These are phyloP conservation scores for Cercospora beticola DNA, from an alignment of 2,329 filamentous ascomycete genomes.

Conservation along the genomic window DNA sequence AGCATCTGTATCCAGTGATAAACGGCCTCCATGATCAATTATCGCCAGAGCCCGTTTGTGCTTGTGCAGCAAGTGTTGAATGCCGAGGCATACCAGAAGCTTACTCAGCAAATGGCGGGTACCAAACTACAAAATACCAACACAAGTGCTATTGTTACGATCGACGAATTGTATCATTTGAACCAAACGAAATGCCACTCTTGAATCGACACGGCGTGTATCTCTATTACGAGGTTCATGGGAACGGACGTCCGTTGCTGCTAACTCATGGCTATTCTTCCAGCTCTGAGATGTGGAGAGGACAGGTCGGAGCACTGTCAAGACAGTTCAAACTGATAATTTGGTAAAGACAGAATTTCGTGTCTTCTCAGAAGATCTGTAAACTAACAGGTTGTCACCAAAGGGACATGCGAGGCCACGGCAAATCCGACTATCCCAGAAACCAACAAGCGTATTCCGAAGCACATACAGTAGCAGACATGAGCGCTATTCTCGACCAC, in stretches of 20 bases:
- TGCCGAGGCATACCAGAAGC: too few relatives aligned
- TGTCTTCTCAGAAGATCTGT: not conserved
- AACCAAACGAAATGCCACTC: constrained; percentile 14
- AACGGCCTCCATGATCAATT: too few relatives aligned
- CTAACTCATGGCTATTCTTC: constrained; percentile 35
- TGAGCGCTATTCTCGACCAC: constrained; percentile 29
- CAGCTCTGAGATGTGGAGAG: constrained; percentile 32
- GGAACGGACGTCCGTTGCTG: constrained; percentile 24
- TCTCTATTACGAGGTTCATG: constrained; percentile 31
- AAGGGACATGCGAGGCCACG: constrained; percentile 34
- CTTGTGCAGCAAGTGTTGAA: too few relatives aligned
- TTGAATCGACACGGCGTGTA: constrained; percentile 24
- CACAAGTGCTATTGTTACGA: too few relatives aligned
- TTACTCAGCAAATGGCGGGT: too few relatives aligned
- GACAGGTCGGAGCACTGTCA: constrained; percentile 27
- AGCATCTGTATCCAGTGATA: not conserved
- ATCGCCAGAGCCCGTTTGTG: too few relatives aligned
- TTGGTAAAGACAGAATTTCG: constrained; percentile 14
- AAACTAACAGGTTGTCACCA: too few relatives aligned
- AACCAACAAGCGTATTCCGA: constrained; percentile 29
- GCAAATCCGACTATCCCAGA: constrained; percentile 27
- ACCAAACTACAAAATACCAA: not conserved
- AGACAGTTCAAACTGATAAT: constrained; percentile 28
- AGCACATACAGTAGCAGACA: constrained; percentile 32
- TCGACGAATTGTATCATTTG: not conserved